Evolutionary conservation across 495 filamentous ascomycete genomes (phyloP), one percentile per base, ranked within the genome.

Genomic region (Aspergillus ostianus): DNA sequence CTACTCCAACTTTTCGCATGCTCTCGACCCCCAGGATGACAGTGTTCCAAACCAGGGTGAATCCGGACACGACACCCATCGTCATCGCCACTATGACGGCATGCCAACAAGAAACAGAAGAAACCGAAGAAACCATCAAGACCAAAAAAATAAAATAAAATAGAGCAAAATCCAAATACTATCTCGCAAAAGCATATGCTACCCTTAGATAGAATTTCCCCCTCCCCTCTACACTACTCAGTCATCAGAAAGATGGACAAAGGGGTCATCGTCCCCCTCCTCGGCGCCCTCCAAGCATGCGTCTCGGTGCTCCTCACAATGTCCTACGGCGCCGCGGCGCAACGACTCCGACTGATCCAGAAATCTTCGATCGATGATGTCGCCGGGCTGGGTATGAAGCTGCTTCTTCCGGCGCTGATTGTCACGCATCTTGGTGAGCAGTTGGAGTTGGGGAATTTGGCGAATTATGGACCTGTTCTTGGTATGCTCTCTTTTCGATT

Each of bases 351-450:
- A 4, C 72, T 92, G 3, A 77, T 92, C 17, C 76, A 83, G 48
- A 72, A 75, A 29, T 45, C 62, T 0, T 77, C 79, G 19, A 81
- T 87, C 45, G 85, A 86, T 65, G 76, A 89, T 47, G 79, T 92
- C 45, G 88, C 87, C 41, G 80, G 79, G 7, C 67, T 87, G 21
- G 89, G 86, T 61, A 86, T 91, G 9, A 83, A 81, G 29, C 72
- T 91, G 58, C 88, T 91, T 55, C 75, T 92, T 6, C 90, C 89
- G 0, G 85, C 85, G 1, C 69, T 92, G 29, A 74, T 92, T n/a
- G 74, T 92, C 59, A 81, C 81, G 21, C 85, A 89, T 57, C 74
- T 93, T 20, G 89, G 90, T 6, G 77, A 77, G 6, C 73, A 92
- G 58, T 71, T 93, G n/a, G 73, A 87, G 52, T 41, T 80, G 6